Percentiles rank a stretch among this genome's conserved stretches.
phyloP scores from a whole-genome alignment of 129 eudicot genomes.

The Silybum marianum region DNA sequence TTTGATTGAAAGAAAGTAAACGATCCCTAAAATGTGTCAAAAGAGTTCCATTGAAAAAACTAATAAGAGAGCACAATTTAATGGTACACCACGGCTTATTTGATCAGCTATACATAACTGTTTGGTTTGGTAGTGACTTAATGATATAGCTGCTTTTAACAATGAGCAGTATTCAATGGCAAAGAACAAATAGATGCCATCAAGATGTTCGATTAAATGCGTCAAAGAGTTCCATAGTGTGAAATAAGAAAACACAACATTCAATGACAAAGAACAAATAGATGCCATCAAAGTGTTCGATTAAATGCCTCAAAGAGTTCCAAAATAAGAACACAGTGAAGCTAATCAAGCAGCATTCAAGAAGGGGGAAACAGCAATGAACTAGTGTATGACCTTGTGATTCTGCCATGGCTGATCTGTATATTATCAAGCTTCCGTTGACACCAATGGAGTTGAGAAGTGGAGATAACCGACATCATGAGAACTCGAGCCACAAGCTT shows the following conservation, averaged over 20 bases:
- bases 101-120: too few relatives aligned
- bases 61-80: not conserved
- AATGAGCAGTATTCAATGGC: not conserved
- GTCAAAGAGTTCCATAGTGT: not conserved
- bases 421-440: constrained; percentile 45
- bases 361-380: constrained; percentile 45
- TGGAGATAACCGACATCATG: constrained; percentile 47
- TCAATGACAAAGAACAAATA: not conserved
- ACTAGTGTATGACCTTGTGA: constrained; percentile 21
- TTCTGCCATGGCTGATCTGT: constrained; percentile 33
- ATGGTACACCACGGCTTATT: too few relatives aligned
- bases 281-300: constrained; percentile 13
- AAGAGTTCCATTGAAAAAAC: not conserved
- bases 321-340: not conserved
- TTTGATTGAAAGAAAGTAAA: not conserved
- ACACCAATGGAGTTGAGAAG: constrained; percentile 69
- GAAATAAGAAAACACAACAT: not conserved
- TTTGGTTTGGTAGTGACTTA: too few relatives aligned
- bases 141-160: not conserved
- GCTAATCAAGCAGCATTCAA: constrained; percentile 3
- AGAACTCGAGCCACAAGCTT: constrained; percentile 54
- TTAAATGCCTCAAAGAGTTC: not conserved
- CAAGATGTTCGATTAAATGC: constrained; percentile 17
- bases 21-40: not conserved
- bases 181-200: constrained; percentile 3